These are phyloP conservation scores for Globisporangium perplexum DNA, from an alignment of 352 stramenopile species.

Conservation along the genomic window DNA sequence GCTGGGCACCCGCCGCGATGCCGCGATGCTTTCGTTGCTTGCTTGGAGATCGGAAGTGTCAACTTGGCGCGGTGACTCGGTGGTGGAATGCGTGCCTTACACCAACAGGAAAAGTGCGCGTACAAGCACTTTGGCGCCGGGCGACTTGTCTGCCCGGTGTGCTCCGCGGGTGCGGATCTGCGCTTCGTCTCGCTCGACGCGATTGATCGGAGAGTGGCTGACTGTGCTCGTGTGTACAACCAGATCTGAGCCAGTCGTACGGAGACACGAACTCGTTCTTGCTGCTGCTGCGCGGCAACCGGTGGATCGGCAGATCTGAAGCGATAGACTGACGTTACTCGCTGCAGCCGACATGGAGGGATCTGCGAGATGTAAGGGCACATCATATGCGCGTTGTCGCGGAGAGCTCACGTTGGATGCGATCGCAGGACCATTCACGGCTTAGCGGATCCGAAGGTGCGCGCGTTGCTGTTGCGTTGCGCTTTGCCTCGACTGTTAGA, in stretches of 20 bases:
- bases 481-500: not conserved
- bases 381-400: not conserved
- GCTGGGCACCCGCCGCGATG: not conserved
- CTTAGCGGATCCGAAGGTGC: conserved; percentile 52
- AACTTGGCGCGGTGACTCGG: not conserved
- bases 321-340: not conserved
- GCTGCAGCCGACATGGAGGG: conserved; percentile 26
- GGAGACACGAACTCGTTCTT: conserved; percentile 1
- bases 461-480: not conserved
- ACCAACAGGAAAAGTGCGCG: conserved; percentile 70
- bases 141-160: conserved; percentile 55
- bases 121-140: conserved; percentile 78
- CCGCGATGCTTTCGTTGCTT: conserved; percentile 1
- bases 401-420: not conserved
- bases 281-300: too few relatives aligned
- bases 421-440: conserved; percentile 57
- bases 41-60: not conserved
- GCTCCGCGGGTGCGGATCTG: conserved; percentile 28
- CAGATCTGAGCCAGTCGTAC: conserved; percentile 57
- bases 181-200: not conserved
- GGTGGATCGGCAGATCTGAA: too few relatives aligned
- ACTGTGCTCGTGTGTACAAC: not conserved
- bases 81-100: not conserved
- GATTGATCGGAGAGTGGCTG: not conserved
- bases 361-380: conserved; percentile 61